These are phyloP conservation scores for Diospyros lotus DNA, from an alignment of 148 eudicot genomes.

Conservation along the genomic window DNA sequence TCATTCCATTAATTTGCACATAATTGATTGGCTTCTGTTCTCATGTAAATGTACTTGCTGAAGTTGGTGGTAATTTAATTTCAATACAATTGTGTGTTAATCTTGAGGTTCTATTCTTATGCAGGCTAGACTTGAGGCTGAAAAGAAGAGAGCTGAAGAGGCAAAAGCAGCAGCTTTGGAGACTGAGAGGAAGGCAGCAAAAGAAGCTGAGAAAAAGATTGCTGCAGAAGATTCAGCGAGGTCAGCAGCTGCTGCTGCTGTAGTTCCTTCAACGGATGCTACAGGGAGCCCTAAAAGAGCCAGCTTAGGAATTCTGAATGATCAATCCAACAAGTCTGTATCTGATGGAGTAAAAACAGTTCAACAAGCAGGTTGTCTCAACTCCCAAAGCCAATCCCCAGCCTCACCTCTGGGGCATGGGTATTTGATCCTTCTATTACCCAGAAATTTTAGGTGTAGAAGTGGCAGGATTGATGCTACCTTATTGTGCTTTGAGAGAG, in stretches of 20 bases:
- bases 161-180: constrained; percentile 57
- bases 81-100: not conserved
- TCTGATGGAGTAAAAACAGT: constrained; percentile 25
- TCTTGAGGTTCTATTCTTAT: constrained; percentile 7
- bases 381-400: not conserved
- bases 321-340: constrained; percentile 22
- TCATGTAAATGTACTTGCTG: not conserved
- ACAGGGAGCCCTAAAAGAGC: not conserved
- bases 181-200: constrained; percentile 62
- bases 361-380: constrained; percentile 43
- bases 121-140: constrained; percentile 67
- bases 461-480: not conserved
- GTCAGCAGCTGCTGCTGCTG: constrained; percentile 27
- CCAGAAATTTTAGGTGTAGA: not conserved
- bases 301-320: constrained; percentile 12
- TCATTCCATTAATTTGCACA: not conserved
- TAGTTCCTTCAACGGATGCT: constrained; percentile 19
- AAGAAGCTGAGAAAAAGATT: constrained; percentile 60
- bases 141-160: constrained; percentile 51
- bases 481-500: not conserved
- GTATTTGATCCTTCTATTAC: not conserved
- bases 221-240: constrained; percentile 32
- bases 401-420: no score
- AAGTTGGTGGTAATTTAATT: not conserved
- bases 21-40: constrained; percentile 3